Percentiles rank a stretch among this genome's conserved stretches.
phyloP scores from a whole-genome alignment of 352 stramenopile species.

The Thraustochytrium sp. region DNA sequence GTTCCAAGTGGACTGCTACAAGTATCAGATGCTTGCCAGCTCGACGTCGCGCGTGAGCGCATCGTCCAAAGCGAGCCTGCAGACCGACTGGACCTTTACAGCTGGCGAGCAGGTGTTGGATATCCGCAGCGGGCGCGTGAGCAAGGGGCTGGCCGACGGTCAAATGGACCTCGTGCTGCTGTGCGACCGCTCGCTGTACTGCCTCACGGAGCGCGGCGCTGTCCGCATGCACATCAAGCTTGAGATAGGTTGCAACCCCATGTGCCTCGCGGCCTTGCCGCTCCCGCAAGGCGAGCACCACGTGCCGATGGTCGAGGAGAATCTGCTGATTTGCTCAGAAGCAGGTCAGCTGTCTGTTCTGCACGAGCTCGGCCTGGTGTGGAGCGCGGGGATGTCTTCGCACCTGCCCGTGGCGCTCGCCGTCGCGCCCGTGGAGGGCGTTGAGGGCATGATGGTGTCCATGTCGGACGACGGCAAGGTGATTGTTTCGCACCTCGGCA shows the following conservation, averaged over 20 bases:
- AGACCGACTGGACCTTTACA: conserved; percentile 47
- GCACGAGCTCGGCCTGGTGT: conserved; percentile 67
- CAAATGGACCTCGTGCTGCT: conserved; percentile 68
- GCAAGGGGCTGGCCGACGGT: not conserved
- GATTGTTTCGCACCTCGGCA: conserved; percentile 76
- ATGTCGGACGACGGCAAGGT: conserved; percentile 66
- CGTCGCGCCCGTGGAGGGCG: conserved; percentile 63
- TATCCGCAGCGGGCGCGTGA: not conserved
- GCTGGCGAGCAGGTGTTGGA: conserved; percentile 29
- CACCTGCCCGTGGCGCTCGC: conserved; percentile 62
- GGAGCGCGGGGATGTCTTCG: conserved; percentile 60
- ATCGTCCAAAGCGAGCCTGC: not conserved
- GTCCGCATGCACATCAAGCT: conserved; percentile 58
- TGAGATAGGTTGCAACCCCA: conserved; percentile 36
- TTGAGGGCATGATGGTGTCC: conserved; percentile 71
- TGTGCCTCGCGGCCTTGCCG: not conserved
- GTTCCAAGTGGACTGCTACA: conserved; percentile 74
- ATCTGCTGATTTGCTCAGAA: conserved; percentile 67
- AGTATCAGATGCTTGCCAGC: conserved; percentile 62
- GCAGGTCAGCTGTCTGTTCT: conserved; percentile 69
- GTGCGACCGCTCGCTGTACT: conserved; percentile 70
- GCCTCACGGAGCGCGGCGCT: conserved; percentile 66
- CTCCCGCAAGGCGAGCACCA: not conserved
- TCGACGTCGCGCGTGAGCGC: not conserved
- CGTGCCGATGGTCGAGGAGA: conserved; percentile 53